Base-by-base conservation (phyloP, 805 yeast genomes). In the Schwanniomyces vanrijiae region DNA sequence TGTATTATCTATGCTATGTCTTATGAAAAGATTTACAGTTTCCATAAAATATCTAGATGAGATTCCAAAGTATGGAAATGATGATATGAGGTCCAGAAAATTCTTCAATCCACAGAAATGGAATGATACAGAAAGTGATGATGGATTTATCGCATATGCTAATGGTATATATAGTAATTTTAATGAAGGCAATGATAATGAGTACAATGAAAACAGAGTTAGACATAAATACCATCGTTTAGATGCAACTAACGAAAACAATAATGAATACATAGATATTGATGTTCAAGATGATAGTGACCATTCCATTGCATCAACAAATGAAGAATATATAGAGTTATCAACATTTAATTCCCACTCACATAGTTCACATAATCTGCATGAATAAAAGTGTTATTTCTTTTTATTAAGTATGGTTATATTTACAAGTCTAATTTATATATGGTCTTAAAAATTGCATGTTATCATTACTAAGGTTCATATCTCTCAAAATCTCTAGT, bases 21-120 rank as follows among this genome's bases (percentile, higher is more conserved):
- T 88, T 44, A 76, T 86, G 72, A 81, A 91, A 58, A 72, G 96
- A 54, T 77, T 87, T 0, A 78, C 82, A 4, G 75, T 78, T 20
- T 76, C 84, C 16, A 60, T 84, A 55, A 60, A 68, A 58, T 68
- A 68, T 47, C 60, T 71, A 43, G 69, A 69, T 25, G 71, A 66
- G 22, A 61, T 53, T 16, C 55, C 54, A 34, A 51, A 48, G n/a
- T 59, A 63, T 47, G 61, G 55, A 13, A 65, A 63, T 47, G 71
- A 68, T 45, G 73, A 68, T 43, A 66, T 68, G 72, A 55, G 68
- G 47, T 55, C 56, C 43, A 54, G 58, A 11, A 54, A 55, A 38
- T 54, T 55, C 29, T 42, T 47, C 5, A 42, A 44, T n/a, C 42
- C 38, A 18, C 40, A 44, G 2, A 43, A 44, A 43, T 47, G 51